Evolutionary conservation across 2,329 filamentous ascomycete genomes (phyloP), one percentile per base, ranked within the genome.

Genomic region (Pyrenophora teres): DNA sequence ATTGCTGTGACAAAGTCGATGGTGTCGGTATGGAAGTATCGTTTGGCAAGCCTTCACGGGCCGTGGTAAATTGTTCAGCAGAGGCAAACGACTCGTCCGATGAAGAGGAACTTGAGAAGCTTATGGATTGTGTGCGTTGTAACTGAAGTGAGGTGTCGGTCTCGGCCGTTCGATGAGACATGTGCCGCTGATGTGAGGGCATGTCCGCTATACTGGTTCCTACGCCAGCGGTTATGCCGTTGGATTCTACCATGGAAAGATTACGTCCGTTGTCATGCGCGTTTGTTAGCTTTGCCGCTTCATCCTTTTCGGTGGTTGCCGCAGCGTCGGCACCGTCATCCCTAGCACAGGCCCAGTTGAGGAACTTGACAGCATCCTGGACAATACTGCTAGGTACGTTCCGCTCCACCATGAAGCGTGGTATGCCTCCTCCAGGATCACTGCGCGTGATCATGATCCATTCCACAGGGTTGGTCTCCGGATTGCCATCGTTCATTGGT

Each of bases 401-500:
- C 68, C 90, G 86, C 65, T 96, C 92, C n/a, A 96, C 90, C 81
- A 96, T 87, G 75, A 94, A 96, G 12, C 89, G 83, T 1, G 92
- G 92, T 15, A 96, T 92, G 52, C 86, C 93, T 45, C 92, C 92
- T 9, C 92, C 92, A 3, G 92, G 91, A 63, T 96, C 91, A 70
- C 89, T 93, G 41, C 92, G 82, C 1, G 91, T 96, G 15, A 96
- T 85, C 92, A 96, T 96, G 54, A 94, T 83, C 92, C 92, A 96
- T 72, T 96, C 92, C 1, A 96, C 81, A 0, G 86, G 85, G 59
- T 87, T 87, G 7, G 76, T 72, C 57, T 86, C 83, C 2, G 77
- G 74, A 30, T 82, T 78, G 21, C 69, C 63, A 6, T 64, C 67
- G 3, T 62, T 77, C 8, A 86, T 69, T 0, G 87, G 87, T 12